phyloP scores from a whole-genome alignment of 345 rosid genomes.

The Theobroma cacao region DNA sequence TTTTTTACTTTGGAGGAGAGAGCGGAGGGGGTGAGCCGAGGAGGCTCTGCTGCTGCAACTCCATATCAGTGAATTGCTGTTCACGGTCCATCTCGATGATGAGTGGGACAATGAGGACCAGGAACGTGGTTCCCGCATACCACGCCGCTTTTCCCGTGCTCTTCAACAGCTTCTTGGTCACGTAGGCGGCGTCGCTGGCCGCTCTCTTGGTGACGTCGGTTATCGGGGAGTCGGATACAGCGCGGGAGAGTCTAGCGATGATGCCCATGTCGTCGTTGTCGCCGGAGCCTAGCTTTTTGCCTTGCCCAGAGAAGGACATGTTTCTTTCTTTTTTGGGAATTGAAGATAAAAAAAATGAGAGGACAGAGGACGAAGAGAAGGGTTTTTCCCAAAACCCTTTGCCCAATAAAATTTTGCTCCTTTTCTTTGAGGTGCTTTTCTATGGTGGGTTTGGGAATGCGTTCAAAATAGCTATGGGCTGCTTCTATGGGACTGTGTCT shows the following conservation, averaged over 20 bases:
- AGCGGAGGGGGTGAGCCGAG: constrained; percentile 55
- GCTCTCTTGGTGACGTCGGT: constrained; percentile 38
- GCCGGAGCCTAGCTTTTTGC: neutral
- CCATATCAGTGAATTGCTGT: constrained; percentile 53
- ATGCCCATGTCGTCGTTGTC: constrained; percentile 11
- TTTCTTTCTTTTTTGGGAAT: neutral
- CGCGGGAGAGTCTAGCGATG: constrained; percentile 16
- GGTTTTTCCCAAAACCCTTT: neutral
- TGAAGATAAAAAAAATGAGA: neutral
- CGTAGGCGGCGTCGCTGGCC: constrained; percentile 45
- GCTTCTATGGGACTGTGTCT: too few relatives aligned
- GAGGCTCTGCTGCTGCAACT: constrained; percentile 67
- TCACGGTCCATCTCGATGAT: constrained; percentile 81
- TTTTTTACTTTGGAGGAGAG: constrained; percentile 23
- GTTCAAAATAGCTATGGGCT: too few relatives aligned
- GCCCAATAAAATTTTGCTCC: too few relatives aligned
- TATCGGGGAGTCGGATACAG: constrained; percentile 26
- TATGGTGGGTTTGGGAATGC: too few relatives aligned
- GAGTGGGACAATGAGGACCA: constrained; percentile 61
- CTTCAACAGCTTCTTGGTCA: constrained; percentile 50
- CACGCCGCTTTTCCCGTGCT: constrained; percentile 93
- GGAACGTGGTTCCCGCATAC: constrained; percentile 73
- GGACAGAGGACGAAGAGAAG: neutral
- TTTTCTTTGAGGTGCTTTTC: too few relatives aligned
- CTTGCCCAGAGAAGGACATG: neutral